phyloP scores from a whole-genome alignment of 2,329 filamentous ascomycete genomes.

The Colletotrichum lentis region DNA sequence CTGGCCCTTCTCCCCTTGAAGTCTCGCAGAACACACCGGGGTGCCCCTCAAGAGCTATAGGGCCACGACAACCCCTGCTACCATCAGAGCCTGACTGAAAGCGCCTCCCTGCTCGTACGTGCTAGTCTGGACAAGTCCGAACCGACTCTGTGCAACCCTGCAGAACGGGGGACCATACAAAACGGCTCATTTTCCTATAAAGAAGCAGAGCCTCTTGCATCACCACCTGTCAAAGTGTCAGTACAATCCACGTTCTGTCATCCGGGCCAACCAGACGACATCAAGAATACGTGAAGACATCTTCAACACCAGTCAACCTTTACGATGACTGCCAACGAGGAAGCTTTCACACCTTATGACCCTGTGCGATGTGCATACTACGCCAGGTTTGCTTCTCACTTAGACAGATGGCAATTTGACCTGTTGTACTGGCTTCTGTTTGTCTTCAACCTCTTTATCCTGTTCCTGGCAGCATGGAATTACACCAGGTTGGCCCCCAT shows the following conservation, averaged over 20 bases:
- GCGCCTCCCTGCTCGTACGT: conserved; percentile 30
- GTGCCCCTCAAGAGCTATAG: conserved; percentile 24
- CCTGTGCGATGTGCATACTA: conserved; percentile 49
- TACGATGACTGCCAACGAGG: conserved; percentile 29
- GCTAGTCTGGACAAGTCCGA: conserved; percentile 30
- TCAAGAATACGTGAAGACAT: conserved; percentile 5
- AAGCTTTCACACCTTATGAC: conserved; percentile 30
- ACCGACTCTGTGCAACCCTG: conserved; percentile 24
- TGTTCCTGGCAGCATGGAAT: conserved; percentile 55
- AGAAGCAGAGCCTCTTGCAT: conserved; percentile 37
- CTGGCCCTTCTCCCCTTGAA: neutral
- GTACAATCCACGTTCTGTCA: conserved; percentile 19
- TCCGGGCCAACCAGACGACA: conserved; percentile 26
- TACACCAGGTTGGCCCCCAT: conserved; percentile 50
- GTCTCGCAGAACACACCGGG: conserved; percentile 32
- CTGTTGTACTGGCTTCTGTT: conserved; percentile 59
- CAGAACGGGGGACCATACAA: conserved; percentile 27
- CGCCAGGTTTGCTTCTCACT: conserved; percentile 55
- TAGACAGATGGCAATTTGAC: conserved; percentile 55
- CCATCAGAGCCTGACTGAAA: conserved; percentile 17
- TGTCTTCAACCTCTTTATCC: conserved; percentile 52
- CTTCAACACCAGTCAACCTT: conserved; percentile 1
- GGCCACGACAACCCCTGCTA: conserved; percentile 28
- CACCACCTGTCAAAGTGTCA: conserved; percentile 12
- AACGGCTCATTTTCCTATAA: conserved; percentile 29